Conservation (phyloP, 202 grass and related monocot genomes). For the Hordeum pubiflorum region DNA sequence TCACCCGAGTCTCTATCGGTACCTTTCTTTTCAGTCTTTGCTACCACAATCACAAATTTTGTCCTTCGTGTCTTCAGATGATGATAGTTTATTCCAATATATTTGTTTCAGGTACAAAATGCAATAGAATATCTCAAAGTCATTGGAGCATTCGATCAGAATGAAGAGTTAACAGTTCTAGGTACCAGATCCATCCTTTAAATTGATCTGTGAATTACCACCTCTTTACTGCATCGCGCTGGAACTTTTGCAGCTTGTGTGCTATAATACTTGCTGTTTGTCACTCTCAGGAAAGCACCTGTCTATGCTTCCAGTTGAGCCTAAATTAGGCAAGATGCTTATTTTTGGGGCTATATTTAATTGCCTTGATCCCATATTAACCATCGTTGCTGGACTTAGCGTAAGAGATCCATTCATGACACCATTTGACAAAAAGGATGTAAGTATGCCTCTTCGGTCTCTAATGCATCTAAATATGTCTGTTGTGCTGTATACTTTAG, state of each 20-base stretch:
- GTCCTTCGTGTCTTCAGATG: background rate
- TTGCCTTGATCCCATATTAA: slow-evolving; percentile 86
- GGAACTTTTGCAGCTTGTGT: slow-evolving; percentile 9
- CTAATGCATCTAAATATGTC: slow-evolving; percentile 1
- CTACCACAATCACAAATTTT: background rate
- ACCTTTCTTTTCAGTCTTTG: slow-evolving; percentile 10
- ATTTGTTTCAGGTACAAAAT: slow-evolving; percentile 79
- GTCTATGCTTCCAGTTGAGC: slow-evolving; percentile 95
- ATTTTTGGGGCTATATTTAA: slow-evolving; percentile 98
- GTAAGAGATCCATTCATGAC: slow-evolving; percentile 94
- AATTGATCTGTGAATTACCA: slow-evolving; percentile 5
- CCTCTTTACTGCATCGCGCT: slow-evolving; percentile 7
- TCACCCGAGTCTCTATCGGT: slow-evolving; percentile 95
- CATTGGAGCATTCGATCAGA: slow-evolving; percentile 89
- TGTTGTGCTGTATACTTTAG: background rate
- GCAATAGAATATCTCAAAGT: slow-evolving; percentile 96
- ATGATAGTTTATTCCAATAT: slow-evolving; percentile 11
- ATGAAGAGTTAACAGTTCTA: slow-evolving; percentile 91
- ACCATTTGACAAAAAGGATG: slow-evolving; percentile 98
- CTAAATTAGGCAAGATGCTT: slow-evolving; percentile 99
- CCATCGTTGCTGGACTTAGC: slow-evolving; percentile 89
- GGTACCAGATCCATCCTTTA: slow-evolving; percentile 35
- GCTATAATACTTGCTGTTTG: slow-evolving; percentile 14
- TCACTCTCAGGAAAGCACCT: slow-evolving; percentile 68
- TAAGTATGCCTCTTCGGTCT: slow-evolving; percentile 29